These are phyloP conservation scores for Paraphoma sp. DNA, from an alignment of 2,329 filamentous ascomycete species.

Conservation along the genomic window DNA sequence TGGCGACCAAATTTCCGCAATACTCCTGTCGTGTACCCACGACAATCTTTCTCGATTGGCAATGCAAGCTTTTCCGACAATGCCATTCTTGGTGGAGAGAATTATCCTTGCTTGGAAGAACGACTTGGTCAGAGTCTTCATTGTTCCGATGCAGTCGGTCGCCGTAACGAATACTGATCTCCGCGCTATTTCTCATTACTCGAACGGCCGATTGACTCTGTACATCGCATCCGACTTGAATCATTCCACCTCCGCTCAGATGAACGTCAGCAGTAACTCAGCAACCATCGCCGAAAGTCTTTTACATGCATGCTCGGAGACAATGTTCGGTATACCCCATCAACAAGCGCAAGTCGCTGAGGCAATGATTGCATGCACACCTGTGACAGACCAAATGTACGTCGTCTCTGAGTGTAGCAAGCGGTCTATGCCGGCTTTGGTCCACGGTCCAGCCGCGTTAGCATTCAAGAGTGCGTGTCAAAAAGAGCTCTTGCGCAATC, in stretches of 20 bases:
- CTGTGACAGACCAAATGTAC: slow-evolving; percentile 23
- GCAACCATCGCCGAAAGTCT: slow-evolving; percentile 43
- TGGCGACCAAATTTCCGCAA: slow-evolving; percentile 53
- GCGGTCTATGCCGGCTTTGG: slow-evolving; percentile 39
- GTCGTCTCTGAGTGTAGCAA: slow-evolving; percentile 42
- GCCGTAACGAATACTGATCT: slow-evolving; percentile 43
- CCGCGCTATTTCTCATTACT: slow-evolving; percentile 44
- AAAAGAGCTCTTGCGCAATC: slow-evolving; percentile 55
- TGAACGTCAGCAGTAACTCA: slow-evolving; percentile 45
- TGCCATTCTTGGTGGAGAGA: slow-evolving; percentile 40
- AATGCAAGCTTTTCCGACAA: slow-evolving; percentile 55
- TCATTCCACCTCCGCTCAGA: slow-evolving; percentile 21
- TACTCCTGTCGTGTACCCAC: slow-evolving; percentile 49
- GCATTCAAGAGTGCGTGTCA: slow-evolving; percentile 40
- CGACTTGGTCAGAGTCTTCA: slow-evolving; percentile 40
- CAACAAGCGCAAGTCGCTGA: slow-evolving; percentile 42
- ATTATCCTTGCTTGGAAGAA: slow-evolving; percentile 43
- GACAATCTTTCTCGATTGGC: slow-evolving; percentile 41
- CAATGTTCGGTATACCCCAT: slow-evolving; percentile 42
- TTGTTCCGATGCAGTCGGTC: slow-evolving; percentile 43
- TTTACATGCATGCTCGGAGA: slow-evolving; percentile 41
- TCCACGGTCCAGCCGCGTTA: slow-evolving; percentile 18
- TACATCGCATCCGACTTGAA: slow-evolving; percentile 42
- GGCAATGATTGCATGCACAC: slow-evolving; percentile 38
- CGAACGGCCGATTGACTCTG: slow-evolving; percentile 35